Conservation (phyloP, 2,329 filamentous ascomycete genomes). For the Fusarium sp. region DNA sequence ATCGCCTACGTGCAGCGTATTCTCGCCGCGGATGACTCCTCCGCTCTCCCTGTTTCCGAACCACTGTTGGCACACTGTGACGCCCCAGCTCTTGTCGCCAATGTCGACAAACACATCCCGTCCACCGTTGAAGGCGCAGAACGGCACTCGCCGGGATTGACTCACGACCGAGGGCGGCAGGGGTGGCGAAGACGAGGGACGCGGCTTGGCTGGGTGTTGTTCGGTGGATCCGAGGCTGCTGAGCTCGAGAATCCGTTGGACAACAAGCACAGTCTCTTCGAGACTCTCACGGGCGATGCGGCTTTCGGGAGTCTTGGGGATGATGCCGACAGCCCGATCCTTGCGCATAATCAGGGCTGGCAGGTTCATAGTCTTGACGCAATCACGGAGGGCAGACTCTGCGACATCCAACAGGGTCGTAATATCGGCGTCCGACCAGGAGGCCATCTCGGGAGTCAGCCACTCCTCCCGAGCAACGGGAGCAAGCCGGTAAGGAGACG, state of each 20-base stretch:
- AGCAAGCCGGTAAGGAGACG: constrained; percentile 73
- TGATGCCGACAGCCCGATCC: constrained; percentile 84
- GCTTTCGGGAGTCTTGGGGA: constrained; percentile 70
- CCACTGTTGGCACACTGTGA: constrained; percentile 90
- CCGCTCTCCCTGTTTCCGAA: constrained; percentile 69
- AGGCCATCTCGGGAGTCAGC: constrained; percentile 82
- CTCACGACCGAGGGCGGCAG: constrained; percentile 21
- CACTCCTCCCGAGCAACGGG: constrained; percentile 75
- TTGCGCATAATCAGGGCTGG: constrained; percentile 87
- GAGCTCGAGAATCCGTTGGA: constrained; percentile 91
- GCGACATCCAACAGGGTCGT: constrained; percentile 86
- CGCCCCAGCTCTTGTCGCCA: constrained; percentile 97
- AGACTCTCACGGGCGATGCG: constrained; percentile 88
- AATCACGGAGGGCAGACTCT: constrained; percentile 85
- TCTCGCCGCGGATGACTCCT: constrained; percentile 72
- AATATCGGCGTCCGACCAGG: constrained; percentile 83
- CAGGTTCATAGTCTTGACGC: constrained; percentile 81
- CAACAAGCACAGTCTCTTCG: constrained; percentile 94
- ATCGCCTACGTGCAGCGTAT: constrained; percentile 94
- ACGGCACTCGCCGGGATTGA: constrained; percentile 70
- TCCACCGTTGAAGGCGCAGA: constrained; percentile 98
- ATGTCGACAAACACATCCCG: constrained; percentile 99
- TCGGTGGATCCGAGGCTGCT: constrained; percentile 64
- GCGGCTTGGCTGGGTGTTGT: constrained; percentile 44
- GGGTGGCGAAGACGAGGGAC: constrained; percentile 30